Conservation (phyloP, 2,329 filamentous ascomycete species). For the Sporothrix inflata region DNA sequence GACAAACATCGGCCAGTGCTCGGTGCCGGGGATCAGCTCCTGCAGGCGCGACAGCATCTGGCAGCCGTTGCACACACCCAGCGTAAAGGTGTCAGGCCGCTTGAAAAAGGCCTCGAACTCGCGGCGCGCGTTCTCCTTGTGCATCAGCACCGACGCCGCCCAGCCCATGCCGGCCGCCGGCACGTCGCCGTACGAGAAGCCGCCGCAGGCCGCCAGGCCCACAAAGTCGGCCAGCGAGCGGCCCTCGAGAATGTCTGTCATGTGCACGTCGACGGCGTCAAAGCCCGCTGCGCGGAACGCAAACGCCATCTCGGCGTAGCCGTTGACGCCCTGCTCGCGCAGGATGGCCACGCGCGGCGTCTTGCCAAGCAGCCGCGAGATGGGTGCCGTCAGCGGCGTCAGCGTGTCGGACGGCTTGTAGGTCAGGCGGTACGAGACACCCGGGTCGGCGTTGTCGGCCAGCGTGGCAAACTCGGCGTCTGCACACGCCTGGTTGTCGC, state of each 20-base stretch:
- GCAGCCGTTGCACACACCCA: slow-evolving; percentile 97
- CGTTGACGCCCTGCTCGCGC: slow-evolving; percentile 93
- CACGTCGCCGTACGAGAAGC: slow-evolving; percentile 82
- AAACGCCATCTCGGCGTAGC: slow-evolving; percentile 96
- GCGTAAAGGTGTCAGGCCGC: slow-evolving; percentile 83
- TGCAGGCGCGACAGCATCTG: slow-evolving; percentile 89
- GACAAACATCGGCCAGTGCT: slow-evolving; percentile 83
- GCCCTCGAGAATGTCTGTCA: slow-evolving; percentile 86
- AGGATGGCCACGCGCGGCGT: slow-evolving; percentile 84
- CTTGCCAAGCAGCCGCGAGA: slow-evolving; percentile 61
- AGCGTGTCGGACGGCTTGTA: slow-evolving; percentile 80
- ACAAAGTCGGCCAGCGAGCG: slow-evolving; percentile 81
- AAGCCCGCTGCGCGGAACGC: slow-evolving; percentile 92
- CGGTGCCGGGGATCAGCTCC: slow-evolving; percentile 81
- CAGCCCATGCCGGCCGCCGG: slow-evolving; percentile 95
- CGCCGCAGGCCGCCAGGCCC: slow-evolving; percentile 91
- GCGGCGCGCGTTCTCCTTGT: slow-evolving; percentile 67
- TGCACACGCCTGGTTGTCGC: slow-evolving; percentile 86
- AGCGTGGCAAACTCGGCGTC: slow-evolving; percentile 81
- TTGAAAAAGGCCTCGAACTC: slow-evolving; percentile 87
- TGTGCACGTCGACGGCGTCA: slow-evolving; percentile 90
- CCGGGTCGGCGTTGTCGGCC: slow-evolving; percentile 74
- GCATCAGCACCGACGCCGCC: slow-evolving; percentile 90
- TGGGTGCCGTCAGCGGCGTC: slow-evolving; percentile 66
- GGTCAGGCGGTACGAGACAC: slow-evolving; percentile 80